Conservation (phyloP, 2,329 filamentous ascomycete genomes). For the Cercospora sesami region DNA sequence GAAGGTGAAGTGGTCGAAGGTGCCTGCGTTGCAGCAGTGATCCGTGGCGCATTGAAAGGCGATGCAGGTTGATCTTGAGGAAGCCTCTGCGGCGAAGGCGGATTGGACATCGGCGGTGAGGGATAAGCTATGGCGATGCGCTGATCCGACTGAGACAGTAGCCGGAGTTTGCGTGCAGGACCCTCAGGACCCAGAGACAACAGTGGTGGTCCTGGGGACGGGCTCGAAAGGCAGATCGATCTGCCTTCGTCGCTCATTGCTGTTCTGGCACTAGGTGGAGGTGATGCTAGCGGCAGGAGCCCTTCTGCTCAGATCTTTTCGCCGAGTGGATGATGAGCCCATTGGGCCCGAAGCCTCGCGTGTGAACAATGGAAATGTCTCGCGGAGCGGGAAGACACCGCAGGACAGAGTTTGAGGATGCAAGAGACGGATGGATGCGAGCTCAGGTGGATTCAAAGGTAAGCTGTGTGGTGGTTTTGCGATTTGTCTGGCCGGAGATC, state of each 20-base stretch:
- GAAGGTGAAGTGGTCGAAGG: slow-evolving; percentile 13
- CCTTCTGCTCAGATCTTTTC: neutral
- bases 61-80: slow-evolving; percentile 22
- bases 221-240: neutral
- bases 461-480: slow-evolving; percentile 19
- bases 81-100: slow-evolving; percentile 44
- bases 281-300: neutral
- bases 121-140: slow-evolving; percentile 40
- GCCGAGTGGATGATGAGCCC: neutral
- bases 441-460: slow-evolving; percentile 21
- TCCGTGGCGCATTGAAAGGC: slow-evolving; percentile 8
- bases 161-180: slow-evolving; percentile 26
- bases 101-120: slow-evolving; percentile 55
- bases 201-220: neutral
- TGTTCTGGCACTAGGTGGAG: neutral
- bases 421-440: slow-evolving; percentile 9
- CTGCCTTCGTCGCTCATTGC: slow-evolving; percentile 10
- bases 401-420: slow-evolving; percentile 1
- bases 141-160: slow-evolving; percentile 10
- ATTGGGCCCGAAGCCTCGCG: slow-evolving; percentile 1
- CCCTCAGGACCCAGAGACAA: slow-evolving; percentile 13
- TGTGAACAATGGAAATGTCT: slow-evolving; percentile 17
- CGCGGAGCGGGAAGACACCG: slow-evolving; percentile 5
- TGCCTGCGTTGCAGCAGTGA: slow-evolving; percentile 13
- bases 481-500: slow-evolving; percentile 23